These are phyloP conservation scores for Fonsecaea pedrosoi DNA, from an alignment of 2,329 filamentous ascomycete genomes.

Conservation along the genomic window DNA sequence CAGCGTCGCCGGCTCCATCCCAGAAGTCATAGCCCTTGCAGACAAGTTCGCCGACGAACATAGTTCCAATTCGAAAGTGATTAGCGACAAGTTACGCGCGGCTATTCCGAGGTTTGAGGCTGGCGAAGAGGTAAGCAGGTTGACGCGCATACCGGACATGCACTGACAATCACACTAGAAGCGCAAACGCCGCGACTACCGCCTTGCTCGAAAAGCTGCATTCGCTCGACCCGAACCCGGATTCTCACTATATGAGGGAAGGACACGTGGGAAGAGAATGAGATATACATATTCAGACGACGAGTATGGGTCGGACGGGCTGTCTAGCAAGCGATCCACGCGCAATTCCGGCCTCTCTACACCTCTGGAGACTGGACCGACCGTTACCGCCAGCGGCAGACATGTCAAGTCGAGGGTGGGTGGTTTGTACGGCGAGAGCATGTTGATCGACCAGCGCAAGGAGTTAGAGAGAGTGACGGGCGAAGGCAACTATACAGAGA, in stretches of 20 bases:
- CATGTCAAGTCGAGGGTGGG: slow-evolving; percentile 69
- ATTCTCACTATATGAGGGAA: slow-evolving; percentile 93
- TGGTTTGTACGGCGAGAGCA: slow-evolving; percentile 61
- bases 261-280: slow-evolving; percentile 92
- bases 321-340: slow-evolving; percentile 68
- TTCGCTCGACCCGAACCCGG: slow-evolving; percentile 87
- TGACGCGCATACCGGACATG: slow-evolving; percentile 34
- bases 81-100: slow-evolving; percentile 76
- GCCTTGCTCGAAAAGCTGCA: slow-evolving; percentile 80
- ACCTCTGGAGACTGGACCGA: slow-evolving; percentile 71
- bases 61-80: slow-evolving; percentile 72
- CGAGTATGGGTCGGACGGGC: slow-evolving; percentile 66
- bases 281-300: slow-evolving; percentile 95
- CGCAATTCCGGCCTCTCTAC: slow-evolving; percentile 76
- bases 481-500: slow-evolving; percentile 53
- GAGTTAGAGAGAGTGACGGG: slow-evolving; percentile 48
- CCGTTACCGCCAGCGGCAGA: slow-evolving; percentile 82
- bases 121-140: slow-evolving; percentile 76
- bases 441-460: slow-evolving; percentile 61
- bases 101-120: slow-evolving; percentile 91
- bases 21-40: slow-evolving; percentile 77
- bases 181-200: slow-evolving; percentile 90
- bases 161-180: slow-evolving; percentile 64
- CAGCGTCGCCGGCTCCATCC: slow-evolving; percentile 88
- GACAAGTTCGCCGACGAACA: slow-evolving; percentile 81